A percentile compares a stretch with the other conserved stretches of the same genome.
Conservation (phyloP, 257 asterid genomes). For the Thymus mandschuricus region DNA sequence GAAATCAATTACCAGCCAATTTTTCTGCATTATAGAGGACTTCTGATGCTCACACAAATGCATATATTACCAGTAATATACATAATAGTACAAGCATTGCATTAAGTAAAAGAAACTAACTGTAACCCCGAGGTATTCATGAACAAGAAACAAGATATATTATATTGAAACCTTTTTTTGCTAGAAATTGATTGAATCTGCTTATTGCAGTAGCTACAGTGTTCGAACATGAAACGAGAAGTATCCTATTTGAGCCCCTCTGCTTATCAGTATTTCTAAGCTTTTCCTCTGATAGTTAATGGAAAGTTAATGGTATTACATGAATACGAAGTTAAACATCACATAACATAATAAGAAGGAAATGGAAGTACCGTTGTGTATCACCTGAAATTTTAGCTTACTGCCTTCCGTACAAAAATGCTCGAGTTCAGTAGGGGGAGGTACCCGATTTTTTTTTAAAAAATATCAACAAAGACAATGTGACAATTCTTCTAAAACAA, state of each 20-base stretch:
- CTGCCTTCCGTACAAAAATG: background rate
- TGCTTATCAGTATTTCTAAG: background rate
- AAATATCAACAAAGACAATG: conserved; percentile 13
- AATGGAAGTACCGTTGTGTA: background rate
- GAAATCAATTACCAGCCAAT: conserved; percentile 29
- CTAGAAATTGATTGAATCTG: background rate
- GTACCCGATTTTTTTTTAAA: background rate
- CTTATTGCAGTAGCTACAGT: conserved; percentile 6
- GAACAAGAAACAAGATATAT: background rate
- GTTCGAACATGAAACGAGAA: conserved; percentile 19
- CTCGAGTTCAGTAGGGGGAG: background rate
- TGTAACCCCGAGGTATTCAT: conserved; percentile 4
- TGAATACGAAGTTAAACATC: conserved; percentile 1
- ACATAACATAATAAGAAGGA: conserved; percentile 2
- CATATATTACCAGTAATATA: conserved; percentile 1
- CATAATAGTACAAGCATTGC: conserved; percentile 16
- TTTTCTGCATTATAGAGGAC: conserved; percentile 15
- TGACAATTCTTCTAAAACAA: background rate
- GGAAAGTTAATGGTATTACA: background rate
- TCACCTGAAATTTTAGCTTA: background rate
- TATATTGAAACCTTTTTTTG: background rate
- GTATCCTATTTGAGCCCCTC: background rate
- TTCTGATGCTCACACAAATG: conserved; percentile 6
- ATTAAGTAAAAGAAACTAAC: background rate
- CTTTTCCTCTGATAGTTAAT: background rate